These are phyloP conservation scores for Eragrostis curvula DNA, from an alignment of 176 grass and related monocot genomes.

Conservation along the genomic window DNA sequence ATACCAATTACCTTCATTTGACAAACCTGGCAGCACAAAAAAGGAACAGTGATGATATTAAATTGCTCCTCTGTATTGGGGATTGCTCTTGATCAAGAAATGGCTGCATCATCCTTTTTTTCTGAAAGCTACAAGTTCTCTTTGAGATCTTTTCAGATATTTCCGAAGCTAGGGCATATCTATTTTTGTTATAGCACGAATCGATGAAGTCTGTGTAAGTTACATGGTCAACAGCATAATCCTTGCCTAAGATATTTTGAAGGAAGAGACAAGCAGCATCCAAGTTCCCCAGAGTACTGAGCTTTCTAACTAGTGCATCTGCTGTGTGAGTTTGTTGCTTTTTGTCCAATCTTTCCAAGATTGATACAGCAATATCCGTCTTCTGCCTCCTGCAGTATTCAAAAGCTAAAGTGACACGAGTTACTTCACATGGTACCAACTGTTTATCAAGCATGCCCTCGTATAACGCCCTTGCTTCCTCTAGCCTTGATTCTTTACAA, in stretches of 20 bases:
- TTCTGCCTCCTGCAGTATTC: constrained; percentile 74
- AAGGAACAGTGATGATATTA: neutral
- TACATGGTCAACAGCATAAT: constrained; percentile 63
- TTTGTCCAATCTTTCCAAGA: constrained; percentile 79
- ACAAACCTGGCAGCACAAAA: neutral
- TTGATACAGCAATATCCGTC: constrained; percentile 50
- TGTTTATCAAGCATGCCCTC: constrained; percentile 92
- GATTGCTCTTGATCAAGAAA: constrained; percentile 47
- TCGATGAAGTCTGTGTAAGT: constrained; percentile 67
- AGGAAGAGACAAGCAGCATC: constrained; percentile 74
- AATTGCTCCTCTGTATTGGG: constrained; percentile 1
- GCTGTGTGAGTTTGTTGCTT: constrained; percentile 49
- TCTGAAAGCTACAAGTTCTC: constrained; percentile 42
- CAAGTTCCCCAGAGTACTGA: constrained; percentile 60
- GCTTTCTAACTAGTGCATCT: constrained; percentile 78
- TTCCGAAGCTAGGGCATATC: constrained; percentile 72
- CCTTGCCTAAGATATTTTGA: constrained; percentile 60
- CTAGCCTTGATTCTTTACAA: constrained; percentile 84
- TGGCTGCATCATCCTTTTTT: constrained; percentile 38
- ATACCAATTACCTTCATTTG: neutral
- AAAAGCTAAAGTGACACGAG: constrained; percentile 72
- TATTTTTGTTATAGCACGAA: constrained; percentile 73
- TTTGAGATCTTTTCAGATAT: constrained; percentile 71
- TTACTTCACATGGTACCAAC: constrained; percentile 85
- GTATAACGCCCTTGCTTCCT: constrained; percentile 81